Conservation (phyloP, 2,329 filamentous ascomycete genomes). For the Didymellaceae sp. region DNA sequence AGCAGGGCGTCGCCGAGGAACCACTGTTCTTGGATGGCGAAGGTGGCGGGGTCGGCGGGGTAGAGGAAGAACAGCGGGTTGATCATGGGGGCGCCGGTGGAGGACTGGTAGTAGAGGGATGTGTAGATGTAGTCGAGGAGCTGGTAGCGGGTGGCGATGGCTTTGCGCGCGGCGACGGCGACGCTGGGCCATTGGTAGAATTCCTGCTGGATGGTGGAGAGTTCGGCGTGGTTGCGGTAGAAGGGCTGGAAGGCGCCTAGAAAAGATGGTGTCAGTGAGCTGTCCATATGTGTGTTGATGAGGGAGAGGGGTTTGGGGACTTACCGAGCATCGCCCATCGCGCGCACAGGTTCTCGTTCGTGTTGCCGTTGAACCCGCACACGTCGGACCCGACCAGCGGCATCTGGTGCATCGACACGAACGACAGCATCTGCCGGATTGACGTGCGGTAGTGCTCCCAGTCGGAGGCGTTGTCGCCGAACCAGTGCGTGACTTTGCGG, state of each 20-base stretch:
- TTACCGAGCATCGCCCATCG: conserved; percentile 77
- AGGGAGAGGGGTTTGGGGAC: too few species aligned
- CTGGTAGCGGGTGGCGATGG: conserved; percentile 75
- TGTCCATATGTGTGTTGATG: too few species aligned
- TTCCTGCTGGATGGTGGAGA: conserved; percentile 65
- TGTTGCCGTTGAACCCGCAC: conserved; percentile 75
- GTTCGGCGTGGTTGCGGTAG: conserved; percentile 74
- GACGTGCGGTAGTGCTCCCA: conserved; percentile 55
- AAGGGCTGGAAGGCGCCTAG: conserved; percentile 78
- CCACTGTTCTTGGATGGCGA: conserved; percentile 62
- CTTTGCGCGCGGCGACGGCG: conserved; percentile 68
- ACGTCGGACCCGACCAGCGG: conserved; percentile 66
- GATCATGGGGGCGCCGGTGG: conserved; percentile 68
- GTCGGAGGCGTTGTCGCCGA: conserved; percentile 60
- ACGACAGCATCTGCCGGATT: conserved; percentile 54
- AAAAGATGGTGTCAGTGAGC: too few species aligned
- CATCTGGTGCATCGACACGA: conserved; percentile 56
- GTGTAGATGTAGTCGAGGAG: conserved; percentile 85
- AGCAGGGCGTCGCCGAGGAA: conserved; percentile 65
- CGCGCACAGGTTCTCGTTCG: conserved; percentile 72
- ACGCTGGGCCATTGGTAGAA: conserved; percentile 74
- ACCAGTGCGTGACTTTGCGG: conserved; percentile 64
- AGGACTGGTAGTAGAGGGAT: conserved; percentile 65
- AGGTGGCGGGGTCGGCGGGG: conserved; percentile 62
- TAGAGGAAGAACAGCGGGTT: conserved; percentile 77